phyloP scores from a whole-genome alignment of 2,329 filamentous ascomycete genomes.

The Cladosporium sp. region DNA sequence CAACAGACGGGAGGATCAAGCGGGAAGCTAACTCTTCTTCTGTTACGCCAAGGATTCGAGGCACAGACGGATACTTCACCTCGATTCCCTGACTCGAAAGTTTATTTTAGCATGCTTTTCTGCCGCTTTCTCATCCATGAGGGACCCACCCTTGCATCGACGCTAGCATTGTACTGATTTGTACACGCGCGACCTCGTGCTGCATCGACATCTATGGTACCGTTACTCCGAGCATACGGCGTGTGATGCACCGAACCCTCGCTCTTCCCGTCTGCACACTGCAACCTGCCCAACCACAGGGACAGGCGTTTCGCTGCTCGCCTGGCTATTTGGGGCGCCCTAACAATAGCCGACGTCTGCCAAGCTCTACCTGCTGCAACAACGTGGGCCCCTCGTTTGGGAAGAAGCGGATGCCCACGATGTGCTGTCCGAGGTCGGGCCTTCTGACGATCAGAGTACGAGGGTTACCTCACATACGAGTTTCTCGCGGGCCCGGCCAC shows the following conservation, averaged over 20 bases:
- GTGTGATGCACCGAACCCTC: neutral
- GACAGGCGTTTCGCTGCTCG: neutral
- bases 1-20: conserved; percentile 11
- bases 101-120: neutral
- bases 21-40: neutral
- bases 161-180: neutral
- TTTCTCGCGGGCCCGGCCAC: neutral
- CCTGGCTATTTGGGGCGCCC: neutral
- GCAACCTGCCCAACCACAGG: neutral
- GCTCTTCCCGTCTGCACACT: neutral
- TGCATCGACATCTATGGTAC: neutral
- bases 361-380: conserved; percentile 8
- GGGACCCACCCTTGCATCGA: neutral
- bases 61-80: neutral
- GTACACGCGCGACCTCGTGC: neutral
- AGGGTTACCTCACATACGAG: conserved; percentile 11
- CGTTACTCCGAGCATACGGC: neutral
- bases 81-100: neutral
- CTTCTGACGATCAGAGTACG: neutral
- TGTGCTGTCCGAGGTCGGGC: conserved; percentile 13
- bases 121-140: neutral
- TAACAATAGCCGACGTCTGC: conserved; percentile 5
- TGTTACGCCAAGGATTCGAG: neutral
- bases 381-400: conserved; percentile 9
- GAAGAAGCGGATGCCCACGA: neutral